Evolutionary conservation across 345 rosid species (phyloP).

Genomic region (Hevea brasiliensis): DNA sequence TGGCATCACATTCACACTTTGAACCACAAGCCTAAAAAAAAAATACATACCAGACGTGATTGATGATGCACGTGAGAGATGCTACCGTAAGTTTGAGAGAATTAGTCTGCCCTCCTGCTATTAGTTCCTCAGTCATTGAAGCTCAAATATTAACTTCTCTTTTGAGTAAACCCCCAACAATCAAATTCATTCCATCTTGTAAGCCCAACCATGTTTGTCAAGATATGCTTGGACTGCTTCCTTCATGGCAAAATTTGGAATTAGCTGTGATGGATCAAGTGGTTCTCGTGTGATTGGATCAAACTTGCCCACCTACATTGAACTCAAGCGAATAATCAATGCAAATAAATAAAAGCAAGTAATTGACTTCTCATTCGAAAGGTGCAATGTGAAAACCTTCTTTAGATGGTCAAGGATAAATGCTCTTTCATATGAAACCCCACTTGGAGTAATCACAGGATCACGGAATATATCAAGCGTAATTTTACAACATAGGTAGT

Average conservation of each 20-base stretch:
- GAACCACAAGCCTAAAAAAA: background rate
- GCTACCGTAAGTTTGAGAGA: background rate
- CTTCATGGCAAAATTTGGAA: conserved; percentile 76
- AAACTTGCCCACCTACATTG: conserved; percentile 67
- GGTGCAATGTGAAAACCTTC: conserved; percentile 44
- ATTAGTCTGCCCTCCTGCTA: background rate
- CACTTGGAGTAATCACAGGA: conserved; percentile 90
- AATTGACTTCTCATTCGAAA: background rate
- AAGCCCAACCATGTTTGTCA: conserved; percentile 80
- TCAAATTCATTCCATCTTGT: conserved; percentile 34
- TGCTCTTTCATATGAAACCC: conserved; percentile 84
- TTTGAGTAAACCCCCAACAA: background rate
- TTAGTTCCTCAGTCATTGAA: background rate
- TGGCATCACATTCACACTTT: conserved; percentile 1
- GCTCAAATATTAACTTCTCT: background rate
- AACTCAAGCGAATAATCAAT: background rate
- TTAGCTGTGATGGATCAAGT: conserved; percentile 50
- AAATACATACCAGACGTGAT: background rate
- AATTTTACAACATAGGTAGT: conserved; percentile 79
- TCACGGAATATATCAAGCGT: conserved; percentile 86
- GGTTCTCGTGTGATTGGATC: conserved; percentile 86
- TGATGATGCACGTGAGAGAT: background rate
- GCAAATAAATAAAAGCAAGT: background rate
- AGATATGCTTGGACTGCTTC: conserved; percentile 85
- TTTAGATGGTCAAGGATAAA: conserved; percentile 79